These are phyloP conservation scores for Podaxis pistillaris DNA, from an alignment of 768 basidiomycete genomes.

Conservation along the genomic window DNA sequence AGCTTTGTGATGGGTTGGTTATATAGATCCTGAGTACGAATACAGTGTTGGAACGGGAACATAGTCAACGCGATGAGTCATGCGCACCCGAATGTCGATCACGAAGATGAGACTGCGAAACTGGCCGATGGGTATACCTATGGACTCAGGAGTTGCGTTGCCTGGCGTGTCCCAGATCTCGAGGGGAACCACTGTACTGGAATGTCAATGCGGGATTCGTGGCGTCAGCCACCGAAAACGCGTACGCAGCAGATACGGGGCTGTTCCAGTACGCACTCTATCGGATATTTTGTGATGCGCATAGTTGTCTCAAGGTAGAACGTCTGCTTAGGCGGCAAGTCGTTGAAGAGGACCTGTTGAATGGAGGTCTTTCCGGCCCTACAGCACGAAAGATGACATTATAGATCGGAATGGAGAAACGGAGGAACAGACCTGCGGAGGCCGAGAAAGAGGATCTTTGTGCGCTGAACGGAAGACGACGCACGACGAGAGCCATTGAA, in stretches of 20 bases:
- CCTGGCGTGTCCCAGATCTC: constrained; percentile 97
- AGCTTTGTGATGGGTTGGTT: constrained; percentile 81
- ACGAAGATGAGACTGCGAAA: constrained; percentile 90
- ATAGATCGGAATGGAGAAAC: constrained; percentile 1
- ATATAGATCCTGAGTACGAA: constrained; percentile 65
- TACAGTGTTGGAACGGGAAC: not conserved
- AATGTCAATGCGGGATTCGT: constrained; percentile 14
- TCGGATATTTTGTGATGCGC: constrained; percentile 66
- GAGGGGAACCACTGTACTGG: constrained; percentile 86
- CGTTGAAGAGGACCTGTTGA: constrained; percentile 87
- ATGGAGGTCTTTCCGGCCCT: constrained; percentile 95
- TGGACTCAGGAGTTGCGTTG: constrained; percentile 75
- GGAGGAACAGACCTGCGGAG: constrained; percentile 53
- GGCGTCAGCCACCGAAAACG: constrained; percentile 13
- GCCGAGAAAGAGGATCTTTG: constrained; percentile 73
- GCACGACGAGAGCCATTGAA: constrained; percentile 29
- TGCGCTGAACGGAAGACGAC: constrained; percentile 37
- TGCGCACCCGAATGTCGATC: constrained; percentile 86
- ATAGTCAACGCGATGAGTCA: constrained; percentile 10
- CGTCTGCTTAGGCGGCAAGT: constrained; percentile 76
- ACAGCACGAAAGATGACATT: constrained; percentile 13
- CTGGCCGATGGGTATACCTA: constrained; percentile 70
- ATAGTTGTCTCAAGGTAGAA: constrained; percentile 90
- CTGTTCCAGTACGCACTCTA: constrained; percentile 62
- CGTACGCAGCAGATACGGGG: constrained; percentile 6